phyloP scores from a whole-genome alignment of 305 asterid genomes.

The Salvia sclarea region DNA sequence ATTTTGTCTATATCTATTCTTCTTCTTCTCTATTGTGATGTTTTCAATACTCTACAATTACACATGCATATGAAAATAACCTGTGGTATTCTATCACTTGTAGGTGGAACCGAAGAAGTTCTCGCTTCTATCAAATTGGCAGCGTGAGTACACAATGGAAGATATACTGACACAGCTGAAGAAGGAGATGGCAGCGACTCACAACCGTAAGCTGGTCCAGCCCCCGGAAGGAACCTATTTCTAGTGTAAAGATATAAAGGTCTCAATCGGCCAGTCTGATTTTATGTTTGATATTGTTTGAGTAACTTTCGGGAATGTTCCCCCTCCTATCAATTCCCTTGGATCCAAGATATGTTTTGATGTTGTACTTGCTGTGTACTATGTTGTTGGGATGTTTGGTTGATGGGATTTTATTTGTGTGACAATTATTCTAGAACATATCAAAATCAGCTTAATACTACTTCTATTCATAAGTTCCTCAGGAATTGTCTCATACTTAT shows the following conservation, averaged over 20 bases:
- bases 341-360: conserved; percentile 23
- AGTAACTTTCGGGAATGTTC: conserved; percentile 24
- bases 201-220: conserved; percentile 62
- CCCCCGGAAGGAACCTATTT: conserved; percentile 63
- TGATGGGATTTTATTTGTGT: conserved; percentile 25
- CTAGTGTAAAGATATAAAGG: conserved; percentile 33
- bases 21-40: neutral
- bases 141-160: conserved; percentile 56
- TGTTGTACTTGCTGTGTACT: conserved; percentile 25
- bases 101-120: conserved; percentile 61
- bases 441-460: neutral
- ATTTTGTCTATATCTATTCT: too few relatives aligned
- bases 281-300: conserved; percentile 12
- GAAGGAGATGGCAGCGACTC: conserved; percentile 58
- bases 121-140: conserved; percentile 48
- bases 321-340: conserved; percentile 23
- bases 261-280: conserved; percentile 18
- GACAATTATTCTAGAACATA: conserved; percentile 2
- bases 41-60: neutral
- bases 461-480: conserved; percentile 1
- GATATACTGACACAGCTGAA: conserved; percentile 50
- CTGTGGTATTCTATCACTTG: neutral
- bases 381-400: conserved; percentile 31
- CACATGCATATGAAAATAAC: neutral
- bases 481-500: too few relatives aligned